phyloP scores from a whole-genome alignment of 257 asterid genomes.

The Jacaranda copaia region DNA sequence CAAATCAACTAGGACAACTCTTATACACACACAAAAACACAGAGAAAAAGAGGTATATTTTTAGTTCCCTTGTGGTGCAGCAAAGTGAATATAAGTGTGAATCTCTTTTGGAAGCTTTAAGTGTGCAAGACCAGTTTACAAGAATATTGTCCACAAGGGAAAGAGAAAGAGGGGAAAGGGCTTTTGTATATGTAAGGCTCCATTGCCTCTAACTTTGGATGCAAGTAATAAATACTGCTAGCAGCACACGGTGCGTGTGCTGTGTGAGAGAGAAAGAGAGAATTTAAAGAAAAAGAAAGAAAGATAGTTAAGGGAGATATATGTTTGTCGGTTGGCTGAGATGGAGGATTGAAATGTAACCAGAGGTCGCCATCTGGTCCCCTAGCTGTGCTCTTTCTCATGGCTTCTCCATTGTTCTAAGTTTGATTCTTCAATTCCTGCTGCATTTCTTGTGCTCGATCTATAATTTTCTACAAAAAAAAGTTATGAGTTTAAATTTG shows the following conservation, averaged over 20 bases:
- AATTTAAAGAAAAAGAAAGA: constrained; percentile 25
- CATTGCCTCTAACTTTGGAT: constrained; percentile 37
- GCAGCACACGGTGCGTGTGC: constrained; percentile 7
- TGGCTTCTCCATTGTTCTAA: too few species aligned
- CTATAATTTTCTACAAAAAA: too few species aligned
- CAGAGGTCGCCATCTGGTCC: constrained; percentile 43
- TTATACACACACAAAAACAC: neutral
- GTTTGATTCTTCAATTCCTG: too few species aligned
- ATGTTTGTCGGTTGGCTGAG: constrained; percentile 28
- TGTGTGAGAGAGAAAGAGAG: constrained; percentile 28
- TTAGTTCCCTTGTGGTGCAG: constrained; percentile 24
- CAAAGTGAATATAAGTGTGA: constrained; percentile 1
- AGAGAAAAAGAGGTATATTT: neutral
- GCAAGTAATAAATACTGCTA: constrained; percentile 37
- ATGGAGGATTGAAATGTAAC: constrained; percentile 24
- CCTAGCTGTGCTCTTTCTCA: neutral
- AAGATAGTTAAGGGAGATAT: neutral
- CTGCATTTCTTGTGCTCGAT: too few species aligned
- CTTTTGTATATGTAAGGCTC: constrained; percentile 24
- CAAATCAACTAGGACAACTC: neutral
- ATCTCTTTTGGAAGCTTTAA: constrained; percentile 8
- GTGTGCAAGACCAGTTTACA: neutral
- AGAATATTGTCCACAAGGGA: constrained; percentile 13
- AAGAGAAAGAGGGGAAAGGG: constrained; percentile 5
- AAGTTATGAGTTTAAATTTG: too few species aligned